These are phyloP conservation scores for Chlamydomonas sphaeroides DNA, from an alignment of 139 green algal genomes.

Conservation along the genomic window DNA sequence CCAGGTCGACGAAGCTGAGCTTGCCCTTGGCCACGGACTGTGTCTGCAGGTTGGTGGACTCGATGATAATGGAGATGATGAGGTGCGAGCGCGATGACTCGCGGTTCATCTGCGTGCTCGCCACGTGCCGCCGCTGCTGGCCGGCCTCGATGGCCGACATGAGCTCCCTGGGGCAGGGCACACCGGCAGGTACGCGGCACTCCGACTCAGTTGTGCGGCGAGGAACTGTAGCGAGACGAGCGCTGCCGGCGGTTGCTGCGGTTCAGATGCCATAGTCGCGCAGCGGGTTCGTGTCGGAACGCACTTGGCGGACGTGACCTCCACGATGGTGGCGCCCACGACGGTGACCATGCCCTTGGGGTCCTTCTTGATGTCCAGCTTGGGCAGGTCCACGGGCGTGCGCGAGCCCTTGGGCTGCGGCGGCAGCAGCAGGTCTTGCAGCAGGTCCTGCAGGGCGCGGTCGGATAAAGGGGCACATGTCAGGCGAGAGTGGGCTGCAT, in stretches of 20 bases:
- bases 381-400: constrained; percentile 50
- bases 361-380: constrained; percentile 99
- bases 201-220: too few species aligned
- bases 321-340: constrained; percentile 79
- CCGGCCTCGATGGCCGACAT: constrained; percentile 72
- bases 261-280: too few species aligned
- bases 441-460: constrained; percentile 65
- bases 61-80: constrained; percentile 93
- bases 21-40: constrained; percentile 89
- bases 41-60: constrained; percentile 95
- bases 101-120: constrained; percentile 87
- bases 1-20: constrained; percentile 97
- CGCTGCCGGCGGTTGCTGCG: too few species aligned
- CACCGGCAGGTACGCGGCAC: too few species aligned
- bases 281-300: neutral
- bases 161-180: constrained; percentile 67
- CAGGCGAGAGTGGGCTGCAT: too few species aligned
- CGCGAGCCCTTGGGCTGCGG: constrained; percentile 27
- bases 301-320: constrained; percentile 47
- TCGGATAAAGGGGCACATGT: too few species aligned
- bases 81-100: constrained; percentile 93
- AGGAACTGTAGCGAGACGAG: too few species aligned
- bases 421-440: constrained; percentile 88
- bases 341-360: constrained; percentile 94
- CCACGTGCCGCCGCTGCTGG: constrained; percentile 66